These are phyloP conservation scores for Naganishia cerealis DNA, from an alignment of 1,284 basidiomycete species.

Conservation along the genomic window DNA sequence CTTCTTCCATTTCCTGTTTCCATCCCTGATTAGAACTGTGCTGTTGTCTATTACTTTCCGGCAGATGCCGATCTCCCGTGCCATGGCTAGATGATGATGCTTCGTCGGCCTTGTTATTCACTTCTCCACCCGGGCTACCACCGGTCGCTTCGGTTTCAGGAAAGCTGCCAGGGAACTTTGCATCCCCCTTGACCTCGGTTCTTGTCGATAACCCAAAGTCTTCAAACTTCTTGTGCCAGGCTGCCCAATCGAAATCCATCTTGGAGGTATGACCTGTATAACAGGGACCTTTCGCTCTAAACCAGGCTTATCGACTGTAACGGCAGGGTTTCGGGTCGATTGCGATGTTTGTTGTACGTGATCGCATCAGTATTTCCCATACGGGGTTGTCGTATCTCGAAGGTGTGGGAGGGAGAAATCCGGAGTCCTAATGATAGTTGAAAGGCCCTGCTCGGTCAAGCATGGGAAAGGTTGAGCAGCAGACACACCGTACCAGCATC, in stretches of 20 bases:
- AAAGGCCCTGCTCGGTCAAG: too few species aligned
- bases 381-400: too few species aligned
- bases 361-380: too few species aligned
- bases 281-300: not conserved
- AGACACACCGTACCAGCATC: too few species aligned
- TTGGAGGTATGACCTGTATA: not conserved
- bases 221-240: constrained; percentile 27
- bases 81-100: not conserved
- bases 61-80: not conserved
- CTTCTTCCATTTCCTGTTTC: constrained; percentile 23
- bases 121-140: not conserved
- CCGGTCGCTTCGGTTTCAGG: not conserved
- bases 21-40: not conserved
- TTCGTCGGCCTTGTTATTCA: not conserved
- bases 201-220: constrained; percentile 18
- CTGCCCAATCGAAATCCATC: constrained; percentile 25
- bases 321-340: too few species aligned
- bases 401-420: too few species aligned
- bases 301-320: too few species aligned
- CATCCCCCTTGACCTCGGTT: not conserved
- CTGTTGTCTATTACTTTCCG: not conserved
- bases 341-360: too few species aligned
- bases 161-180: constrained; percentile 26
- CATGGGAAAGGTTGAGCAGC: too few species aligned
- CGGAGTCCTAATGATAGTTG: too few species aligned